Conservation (phyloP, 2,329 filamentous ascomycete species). For the Phialophora chinensis region DNA sequence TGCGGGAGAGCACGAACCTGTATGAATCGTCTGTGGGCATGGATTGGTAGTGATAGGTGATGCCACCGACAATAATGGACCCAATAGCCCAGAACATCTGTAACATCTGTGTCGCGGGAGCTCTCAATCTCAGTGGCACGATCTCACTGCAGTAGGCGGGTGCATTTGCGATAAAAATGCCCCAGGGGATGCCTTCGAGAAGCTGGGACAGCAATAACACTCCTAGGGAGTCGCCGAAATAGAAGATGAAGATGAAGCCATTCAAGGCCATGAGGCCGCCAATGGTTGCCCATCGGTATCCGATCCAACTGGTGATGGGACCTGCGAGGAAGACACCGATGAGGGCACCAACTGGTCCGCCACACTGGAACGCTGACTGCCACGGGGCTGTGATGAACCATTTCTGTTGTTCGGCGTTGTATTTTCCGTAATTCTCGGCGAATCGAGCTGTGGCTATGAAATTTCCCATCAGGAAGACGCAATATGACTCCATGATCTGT, state of each 20-base stretch:
- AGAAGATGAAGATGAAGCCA: slow-evolving; percentile 64
- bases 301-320: slow-evolving; percentile 65
- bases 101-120: slow-evolving; percentile 65
- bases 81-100: slow-evolving; percentile 72
- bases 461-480: slow-evolving; percentile 65
- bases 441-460: slow-evolving; percentile 62
- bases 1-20: slow-evolving; percentile 47
- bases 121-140: slow-evolving; percentile 63
- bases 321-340: slow-evolving; percentile 66
- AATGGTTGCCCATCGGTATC: slow-evolving; percentile 67
- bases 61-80: slow-evolving; percentile 64
- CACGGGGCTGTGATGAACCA: slow-evolving; percentile 59
- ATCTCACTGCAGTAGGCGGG: slow-evolving; percentile 69
- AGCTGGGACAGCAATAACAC: slow-evolving; percentile 62
- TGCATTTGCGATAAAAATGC: slow-evolving; percentile 69
- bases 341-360: slow-evolving; percentile 64
- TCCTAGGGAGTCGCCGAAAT: slow-evolving; percentile 52
- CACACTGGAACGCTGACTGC: slow-evolving; percentile 64
- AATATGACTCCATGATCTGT: slow-evolving; percentile 70
- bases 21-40: slow-evolving; percentile 46
- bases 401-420: slow-evolving; percentile 35
- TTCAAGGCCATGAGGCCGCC: slow-evolving; percentile 63
- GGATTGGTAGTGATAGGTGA: slow-evolving; percentile 61
- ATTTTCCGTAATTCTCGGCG: slow-evolving; percentile 55
- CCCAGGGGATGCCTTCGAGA: slow-evolving; percentile 69